Evolutionary conservation across 371 early-diverging fungal genomes (phyloP).

Genomic region (Encephalitozoon intestinalis): DNA sequence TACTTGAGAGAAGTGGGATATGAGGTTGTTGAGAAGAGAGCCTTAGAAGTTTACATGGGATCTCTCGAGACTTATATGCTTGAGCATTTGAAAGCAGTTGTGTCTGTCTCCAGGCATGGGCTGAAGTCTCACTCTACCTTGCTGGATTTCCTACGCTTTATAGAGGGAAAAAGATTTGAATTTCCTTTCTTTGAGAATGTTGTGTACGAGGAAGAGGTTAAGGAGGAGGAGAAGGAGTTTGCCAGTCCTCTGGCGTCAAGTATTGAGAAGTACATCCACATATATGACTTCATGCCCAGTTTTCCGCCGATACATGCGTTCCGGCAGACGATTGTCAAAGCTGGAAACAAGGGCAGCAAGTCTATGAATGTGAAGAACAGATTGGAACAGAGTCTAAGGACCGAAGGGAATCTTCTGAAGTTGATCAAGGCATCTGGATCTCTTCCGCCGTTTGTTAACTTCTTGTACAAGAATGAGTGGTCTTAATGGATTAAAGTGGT

Average conservation of each 20-base stretch:
- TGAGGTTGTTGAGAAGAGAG: neutral
- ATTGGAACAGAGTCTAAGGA: slow-evolving; percentile 55
- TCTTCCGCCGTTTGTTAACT: slow-evolving; percentile 43
- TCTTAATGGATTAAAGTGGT: neutral
- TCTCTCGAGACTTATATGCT: neutral
- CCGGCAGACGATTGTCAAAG: slow-evolving; percentile 49
- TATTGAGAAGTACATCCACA: slow-evolving; percentile 55
- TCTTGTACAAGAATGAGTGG: slow-evolving; percentile 30
- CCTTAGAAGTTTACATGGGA: neutral
- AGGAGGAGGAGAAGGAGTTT: slow-evolving; percentile 11
- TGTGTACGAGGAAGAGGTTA: neutral
- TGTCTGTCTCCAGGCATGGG: neutral
- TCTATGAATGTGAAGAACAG: slow-evolving; percentile 52
- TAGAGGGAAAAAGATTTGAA: neutral
- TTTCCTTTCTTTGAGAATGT: neutral
- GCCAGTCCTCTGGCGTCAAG: slow-evolving; percentile 41
- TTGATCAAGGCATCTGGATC: slow-evolving; percentile 44
- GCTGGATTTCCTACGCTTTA: neutral
- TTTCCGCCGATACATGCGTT: slow-evolving; percentile 61
- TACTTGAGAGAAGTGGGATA: neutral
- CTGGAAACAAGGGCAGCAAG: slow-evolving; percentile 31
- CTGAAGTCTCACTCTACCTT: neutral
- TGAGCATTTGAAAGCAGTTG: neutral
- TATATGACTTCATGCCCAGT: slow-evolving; percentile 60
- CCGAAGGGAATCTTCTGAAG: slow-evolving; percentile 54